Base-by-base conservation (phyloP, 2,329 filamentous ascomycete genomes). In the Rhinocladiella similis region DNA sequence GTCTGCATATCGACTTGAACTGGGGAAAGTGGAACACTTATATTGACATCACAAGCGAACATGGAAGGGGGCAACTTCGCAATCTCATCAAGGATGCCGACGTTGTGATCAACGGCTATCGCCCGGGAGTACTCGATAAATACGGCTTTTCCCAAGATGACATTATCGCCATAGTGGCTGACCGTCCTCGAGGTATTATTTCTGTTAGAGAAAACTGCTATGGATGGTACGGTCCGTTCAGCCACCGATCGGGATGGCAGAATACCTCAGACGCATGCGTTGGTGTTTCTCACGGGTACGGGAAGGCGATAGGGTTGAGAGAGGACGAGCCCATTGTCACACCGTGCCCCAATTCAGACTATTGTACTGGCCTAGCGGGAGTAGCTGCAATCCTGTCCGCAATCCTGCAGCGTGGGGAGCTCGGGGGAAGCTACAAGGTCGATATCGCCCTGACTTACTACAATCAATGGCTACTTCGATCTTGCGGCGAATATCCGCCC, bases 1-100 rank as follows among this genome's bases (percentile, higher is more conserved):
- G 87, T 88, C 70, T 89, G 89, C 86, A 90, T 63, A 80, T 88
- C 0, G 87, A 90, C 61, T 83, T 85, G 13, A 90, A 89, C 67
- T 83, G 85, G 66, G 87, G 87, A 19, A 90, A 90, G 68, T 85
- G 85, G 59, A 80, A 84, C 1, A 77, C 79, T 1, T 81, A 86
- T 14, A 67, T 83, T 2, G 76, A 84, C 60, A 74, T 83, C 29
- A 70, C 72, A 35, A 68, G 73, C 3, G 59, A 69, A 1, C 64
- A 67, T 1, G 77, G 77, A 47, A 71, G 70, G 52, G 61, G 63
- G 1, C 69, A 72, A 6, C 65, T 81, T 0, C 67, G 70, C 1
- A 67, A 71, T 7, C 71, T 83, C 1, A 61, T 83, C 6, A 61
- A 64, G 3, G 76, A 78, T 2, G 79, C 75, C 2, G 81, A 84